phyloP scores from a whole-genome alignment of 768 basidiomycete genomes.

The Holtermanniella nyarrowii region DNA sequence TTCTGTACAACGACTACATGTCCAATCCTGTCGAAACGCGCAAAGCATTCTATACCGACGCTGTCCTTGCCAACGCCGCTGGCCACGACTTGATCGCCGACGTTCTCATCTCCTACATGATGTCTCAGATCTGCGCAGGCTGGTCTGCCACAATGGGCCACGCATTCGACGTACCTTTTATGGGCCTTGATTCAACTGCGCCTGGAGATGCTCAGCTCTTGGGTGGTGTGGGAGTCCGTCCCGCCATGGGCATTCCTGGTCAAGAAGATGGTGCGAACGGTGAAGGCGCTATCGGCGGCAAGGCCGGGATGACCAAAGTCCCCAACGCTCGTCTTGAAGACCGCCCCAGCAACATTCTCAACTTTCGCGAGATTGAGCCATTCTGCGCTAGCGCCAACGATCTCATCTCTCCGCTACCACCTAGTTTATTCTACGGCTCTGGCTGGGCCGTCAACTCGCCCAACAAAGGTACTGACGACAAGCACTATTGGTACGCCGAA shows the following conservation, averaged over 20 bases:
- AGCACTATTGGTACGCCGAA: conserved; percentile 84
- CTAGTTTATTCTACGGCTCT: conserved; percentile 80
- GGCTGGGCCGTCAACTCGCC: conserved; percentile 81
- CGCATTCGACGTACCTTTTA: conserved; percentile 54
- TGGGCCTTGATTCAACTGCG: conserved; percentile 25
- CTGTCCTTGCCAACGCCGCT: conserved; percentile 62
- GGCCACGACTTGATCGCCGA: conserved; percentile 87
- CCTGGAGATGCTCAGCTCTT: conserved; percentile 46
- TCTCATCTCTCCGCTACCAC: conserved; percentile 88
- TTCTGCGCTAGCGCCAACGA: conserved; percentile 94
- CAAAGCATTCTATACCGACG: conserved; percentile 67
- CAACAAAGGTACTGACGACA: conserved; percentile 45
- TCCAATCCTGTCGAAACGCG: conserved; percentile 54
- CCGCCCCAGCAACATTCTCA: conserved; percentile 43
- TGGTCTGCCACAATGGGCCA: conserved; percentile 66
- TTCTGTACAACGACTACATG: conserved; percentile 76
- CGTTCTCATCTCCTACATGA: conserved; percentile 75
- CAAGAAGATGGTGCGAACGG: conserved; percentile 23
- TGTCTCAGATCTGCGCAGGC: conserved; percentile 73
- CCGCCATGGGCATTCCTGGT: conserved; percentile 45
- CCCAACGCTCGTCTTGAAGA: conserved; percentile 66
- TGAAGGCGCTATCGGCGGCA: conserved; percentile 39
- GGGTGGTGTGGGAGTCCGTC: conserved; percentile 67
- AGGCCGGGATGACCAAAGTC: conserved; percentile 47
- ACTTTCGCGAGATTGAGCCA: conserved; percentile 75